Evolutionary conservation across 2,329 filamentous ascomycete species (phyloP).

Genomic region (Mycosphaerelloides madeirae): DNA sequence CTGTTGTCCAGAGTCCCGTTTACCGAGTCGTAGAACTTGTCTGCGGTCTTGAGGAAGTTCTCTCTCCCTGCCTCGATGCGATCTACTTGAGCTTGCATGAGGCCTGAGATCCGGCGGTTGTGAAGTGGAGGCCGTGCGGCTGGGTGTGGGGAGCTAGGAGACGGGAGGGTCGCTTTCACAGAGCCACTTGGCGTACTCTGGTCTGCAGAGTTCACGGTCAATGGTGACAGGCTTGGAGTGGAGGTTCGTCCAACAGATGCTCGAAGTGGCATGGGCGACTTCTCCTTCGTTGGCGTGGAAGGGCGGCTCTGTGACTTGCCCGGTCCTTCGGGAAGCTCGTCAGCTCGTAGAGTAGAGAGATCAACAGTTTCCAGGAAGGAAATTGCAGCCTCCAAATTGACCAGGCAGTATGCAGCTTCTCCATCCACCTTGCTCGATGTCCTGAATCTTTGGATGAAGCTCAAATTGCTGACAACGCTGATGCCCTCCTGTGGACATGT

Average conservation of each 20-base stretch:
- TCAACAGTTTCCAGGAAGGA: conserved; percentile 95
- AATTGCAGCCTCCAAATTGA: conserved; percentile 90
- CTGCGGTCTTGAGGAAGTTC: conserved; percentile 70
- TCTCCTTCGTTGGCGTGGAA: conserved; percentile 43
- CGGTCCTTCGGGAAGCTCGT: conserved; percentile 66
- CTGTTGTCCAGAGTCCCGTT: conserved; percentile 85
- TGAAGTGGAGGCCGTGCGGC: conserved; percentile 48
- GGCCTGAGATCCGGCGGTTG: conserved; percentile 73
- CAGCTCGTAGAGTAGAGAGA: conserved; percentile 76
- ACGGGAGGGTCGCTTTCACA: conserved; percentile 15
- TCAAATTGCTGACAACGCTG: conserved; percentile 87
- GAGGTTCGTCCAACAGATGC: conserved; percentile 24
- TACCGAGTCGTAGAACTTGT: conserved; percentile 88
- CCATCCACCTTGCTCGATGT: conserved; percentile 82
- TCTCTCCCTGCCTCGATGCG: conserved; percentile 72
- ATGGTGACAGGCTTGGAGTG: conserved; percentile 32
- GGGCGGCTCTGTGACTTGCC: conserved; percentile 48
- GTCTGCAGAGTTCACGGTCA: conserved; percentile 25
- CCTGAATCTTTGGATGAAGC: conserved; percentile 89
- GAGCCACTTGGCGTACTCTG: conserved; percentile 16
- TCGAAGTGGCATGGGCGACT: conserved; percentile 31
- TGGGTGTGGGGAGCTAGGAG: conserved; percentile 29
- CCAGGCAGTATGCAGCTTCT: conserved; percentile 92
- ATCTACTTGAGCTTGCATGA: conserved; percentile 79
- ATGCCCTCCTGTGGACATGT: conserved; percentile 81